These are phyloP conservation scores for Thermomyces lanuginosus DNA, from an alignment of 2,329 filamentous ascomycete genomes.

Conservation along the genomic window DNA sequence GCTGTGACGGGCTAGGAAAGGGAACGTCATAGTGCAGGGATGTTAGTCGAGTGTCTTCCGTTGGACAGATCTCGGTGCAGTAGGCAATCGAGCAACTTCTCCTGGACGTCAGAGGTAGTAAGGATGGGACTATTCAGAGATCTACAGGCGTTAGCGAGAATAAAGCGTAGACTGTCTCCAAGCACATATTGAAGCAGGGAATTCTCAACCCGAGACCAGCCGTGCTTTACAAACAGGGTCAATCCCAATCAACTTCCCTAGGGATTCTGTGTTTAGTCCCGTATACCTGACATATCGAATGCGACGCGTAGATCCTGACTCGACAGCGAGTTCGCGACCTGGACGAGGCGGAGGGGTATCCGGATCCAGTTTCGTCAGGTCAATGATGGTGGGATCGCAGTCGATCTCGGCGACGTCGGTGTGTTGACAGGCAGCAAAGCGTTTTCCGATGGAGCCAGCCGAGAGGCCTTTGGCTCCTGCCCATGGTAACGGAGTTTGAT, in stretches of 20 bases:
- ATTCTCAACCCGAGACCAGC: constrained; percentile 21
- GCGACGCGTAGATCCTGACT: constrained; percentile 14
- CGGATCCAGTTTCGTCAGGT: constrained; percentile 30
- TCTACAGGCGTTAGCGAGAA: constrained; percentile 37
- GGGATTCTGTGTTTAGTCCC: no score
- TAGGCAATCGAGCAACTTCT: constrained; percentile 52
- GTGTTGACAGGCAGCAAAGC: no score
- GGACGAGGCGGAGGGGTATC: constrained; percentile 14
- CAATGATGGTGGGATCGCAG: constrained; percentile 40
- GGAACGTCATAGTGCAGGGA: constrained; percentile 65
- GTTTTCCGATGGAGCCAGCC: no score
- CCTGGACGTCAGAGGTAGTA: constrained; percentile 58
- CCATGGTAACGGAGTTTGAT: no score
- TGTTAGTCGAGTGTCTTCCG: constrained; percentile 64
- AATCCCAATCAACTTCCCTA: constrained; percentile 10
- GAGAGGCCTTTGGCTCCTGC: no score
- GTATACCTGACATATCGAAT: no score
- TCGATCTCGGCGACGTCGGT: constrained; percentile 38
- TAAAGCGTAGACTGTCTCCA: no score
- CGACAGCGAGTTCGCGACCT: constrained; percentile 15
- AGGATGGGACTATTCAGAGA: constrained; percentile 57
- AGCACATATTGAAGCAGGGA: no score
- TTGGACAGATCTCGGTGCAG: constrained; percentile 63
- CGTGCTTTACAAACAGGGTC: constrained; percentile 22
- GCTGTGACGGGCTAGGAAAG: constrained; percentile 32